Evolutionary conservation across 352 stramenopile genomes (phyloP).

Genomic region (Halophytophthora batemanensis): DNA sequence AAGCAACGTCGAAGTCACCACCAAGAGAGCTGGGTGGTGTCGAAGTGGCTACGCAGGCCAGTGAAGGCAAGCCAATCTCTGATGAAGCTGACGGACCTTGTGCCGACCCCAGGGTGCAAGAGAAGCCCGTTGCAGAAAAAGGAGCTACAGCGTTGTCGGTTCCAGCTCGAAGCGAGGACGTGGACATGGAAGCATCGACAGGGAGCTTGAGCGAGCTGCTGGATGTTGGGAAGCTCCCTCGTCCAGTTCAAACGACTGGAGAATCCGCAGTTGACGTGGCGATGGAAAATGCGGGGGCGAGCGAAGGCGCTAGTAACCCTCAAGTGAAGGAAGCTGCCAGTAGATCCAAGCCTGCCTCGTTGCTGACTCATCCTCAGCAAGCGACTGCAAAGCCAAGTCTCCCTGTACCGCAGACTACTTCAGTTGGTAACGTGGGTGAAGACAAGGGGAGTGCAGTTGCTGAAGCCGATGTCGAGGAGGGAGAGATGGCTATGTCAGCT

Average conservation of each 20-base stretch:
- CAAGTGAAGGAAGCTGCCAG: not conserved
- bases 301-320: not conserved
- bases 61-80: not conserved
- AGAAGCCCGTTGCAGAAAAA: not conserved
- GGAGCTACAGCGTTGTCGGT: not conserved
- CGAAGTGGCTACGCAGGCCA: not conserved
- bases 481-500: slow-evolving; percentile 17
- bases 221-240: not conserved
- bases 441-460: not conserved
- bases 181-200: slow-evolving; percentile 6
- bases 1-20: not conserved
- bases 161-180: slow-evolving; percentile 4
- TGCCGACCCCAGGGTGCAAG: slow-evolving; percentile 1
- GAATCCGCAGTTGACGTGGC: slow-evolving; percentile 6
- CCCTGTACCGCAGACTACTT: not conserved
- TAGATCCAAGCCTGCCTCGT: not conserved
- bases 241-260: not conserved
- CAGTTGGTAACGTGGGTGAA: slow-evolving; percentile 1
- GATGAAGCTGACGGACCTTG: not conserved
- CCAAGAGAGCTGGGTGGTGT: not conserved
- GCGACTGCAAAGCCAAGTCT: not conserved
- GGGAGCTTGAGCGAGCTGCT: slow-evolving; percentile 7
- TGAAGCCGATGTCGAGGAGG: slow-evolving; percentile 22
- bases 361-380: not conserved
- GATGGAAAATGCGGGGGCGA: slow-evolving; percentile 8